phyloP scores from a whole-genome alignment of 139 green algal genomes.

The Chlorella sorokiniana region DNA sequence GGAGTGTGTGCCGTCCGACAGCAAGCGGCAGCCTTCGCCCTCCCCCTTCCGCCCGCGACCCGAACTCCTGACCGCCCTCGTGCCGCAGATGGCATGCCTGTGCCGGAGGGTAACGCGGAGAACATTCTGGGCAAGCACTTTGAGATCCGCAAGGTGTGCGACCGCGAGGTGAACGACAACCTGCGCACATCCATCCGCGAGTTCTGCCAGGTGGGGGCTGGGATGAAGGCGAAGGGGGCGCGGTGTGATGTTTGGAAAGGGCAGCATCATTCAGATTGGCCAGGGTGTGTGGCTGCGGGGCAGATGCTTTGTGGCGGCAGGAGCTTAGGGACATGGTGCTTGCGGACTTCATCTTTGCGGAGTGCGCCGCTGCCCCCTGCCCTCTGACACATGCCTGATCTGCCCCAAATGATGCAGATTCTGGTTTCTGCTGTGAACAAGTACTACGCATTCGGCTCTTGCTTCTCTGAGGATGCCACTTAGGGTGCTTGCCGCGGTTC shows the following conservation, averaged over 20 bases:
- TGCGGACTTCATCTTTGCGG: too few relatives aligned
- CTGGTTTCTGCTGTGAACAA: constrained; percentile 75
- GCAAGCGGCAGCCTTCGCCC: neutral
- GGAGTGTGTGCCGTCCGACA: too few relatives aligned
- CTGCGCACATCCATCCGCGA: constrained; percentile 61
- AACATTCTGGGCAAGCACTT: constrained; percentile 78
- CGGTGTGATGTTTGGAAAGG: too few relatives aligned
- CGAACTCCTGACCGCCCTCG: neutral
- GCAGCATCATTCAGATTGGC: too few relatives aligned
- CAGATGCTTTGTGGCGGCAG: too few relatives aligned
- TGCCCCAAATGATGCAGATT: neutral
- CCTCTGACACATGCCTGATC: too few relatives aligned
- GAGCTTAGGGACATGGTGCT: too few relatives aligned
- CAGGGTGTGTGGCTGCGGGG: too few relatives aligned
- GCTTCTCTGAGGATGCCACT: constrained; percentile 78
- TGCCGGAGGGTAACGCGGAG: constrained; percentile 69
- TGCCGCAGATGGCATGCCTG: constrained; percentile 72
- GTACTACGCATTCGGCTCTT: constrained; percentile 85
- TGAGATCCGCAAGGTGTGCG: constrained; percentile 67
- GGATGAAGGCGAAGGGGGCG: neutral
- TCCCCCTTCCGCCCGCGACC: neutral
- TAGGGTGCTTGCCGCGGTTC: constrained; percentile 14
- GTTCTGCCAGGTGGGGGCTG: constrained; percentile 68
- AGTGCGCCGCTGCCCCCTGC: too few relatives aligned
- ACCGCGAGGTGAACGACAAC: constrained; percentile 64